These are phyloP conservation scores for Meyerozyma athensensis DNA, from an alignment of 1,139 yeast species.

Conservation along the genomic window DNA sequence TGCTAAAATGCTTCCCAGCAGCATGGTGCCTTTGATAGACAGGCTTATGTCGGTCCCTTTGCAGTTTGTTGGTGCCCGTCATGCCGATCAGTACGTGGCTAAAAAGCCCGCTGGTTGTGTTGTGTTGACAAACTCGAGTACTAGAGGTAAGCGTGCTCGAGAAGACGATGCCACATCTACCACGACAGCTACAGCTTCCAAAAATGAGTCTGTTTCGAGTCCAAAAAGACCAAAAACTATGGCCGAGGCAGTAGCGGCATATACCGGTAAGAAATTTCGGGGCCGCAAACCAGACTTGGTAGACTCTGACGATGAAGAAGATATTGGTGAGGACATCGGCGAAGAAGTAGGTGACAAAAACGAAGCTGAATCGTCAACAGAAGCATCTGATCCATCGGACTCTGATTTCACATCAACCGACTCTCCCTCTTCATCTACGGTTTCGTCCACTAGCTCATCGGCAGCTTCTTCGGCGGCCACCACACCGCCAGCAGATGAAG, in stretches of 20 bases:
- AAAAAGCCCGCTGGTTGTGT: slow-evolving; percentile 37
- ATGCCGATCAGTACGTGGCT: slow-evolving; percentile 28
- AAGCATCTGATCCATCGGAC: slow-evolving; percentile 11
- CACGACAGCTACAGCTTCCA: background rate
- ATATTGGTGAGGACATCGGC: slow-evolving; percentile 16
- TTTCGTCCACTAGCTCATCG: slow-evolving; percentile 4
- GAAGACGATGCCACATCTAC: slow-evolving; percentile 4
- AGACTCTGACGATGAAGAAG: slow-evolving; percentile 6
- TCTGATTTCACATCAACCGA: slow-evolving; percentile 15
- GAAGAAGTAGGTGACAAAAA: slow-evolving; percentile 20
- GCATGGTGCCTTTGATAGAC: slow-evolving; percentile 41
- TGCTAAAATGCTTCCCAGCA: background rate
- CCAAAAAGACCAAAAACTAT: slow-evolving; percentile 42
- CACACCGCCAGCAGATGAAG: slow-evolving; percentile 5
- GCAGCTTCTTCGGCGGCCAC: slow-evolving; percentile 9
- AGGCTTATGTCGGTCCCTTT: slow-evolving; percentile 56
- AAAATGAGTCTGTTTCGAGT: background rate
- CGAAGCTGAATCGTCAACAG: slow-evolving; percentile 6
- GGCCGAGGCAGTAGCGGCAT: slow-evolving; percentile 61
- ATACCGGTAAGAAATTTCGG: slow-evolving; percentile 47
- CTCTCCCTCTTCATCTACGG: background rate
- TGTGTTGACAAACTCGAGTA: slow-evolving; percentile 25
- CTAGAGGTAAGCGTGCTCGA: background rate
- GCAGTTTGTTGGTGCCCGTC: slow-evolving; percentile 52
- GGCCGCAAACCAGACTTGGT: slow-evolving; percentile 6